Percentiles rank a stretch among this genome's conserved stretches.
phyloP scores from a whole-genome alignment of 805 yeast species.

The Metschnikowia baotianmanensis region DNA sequence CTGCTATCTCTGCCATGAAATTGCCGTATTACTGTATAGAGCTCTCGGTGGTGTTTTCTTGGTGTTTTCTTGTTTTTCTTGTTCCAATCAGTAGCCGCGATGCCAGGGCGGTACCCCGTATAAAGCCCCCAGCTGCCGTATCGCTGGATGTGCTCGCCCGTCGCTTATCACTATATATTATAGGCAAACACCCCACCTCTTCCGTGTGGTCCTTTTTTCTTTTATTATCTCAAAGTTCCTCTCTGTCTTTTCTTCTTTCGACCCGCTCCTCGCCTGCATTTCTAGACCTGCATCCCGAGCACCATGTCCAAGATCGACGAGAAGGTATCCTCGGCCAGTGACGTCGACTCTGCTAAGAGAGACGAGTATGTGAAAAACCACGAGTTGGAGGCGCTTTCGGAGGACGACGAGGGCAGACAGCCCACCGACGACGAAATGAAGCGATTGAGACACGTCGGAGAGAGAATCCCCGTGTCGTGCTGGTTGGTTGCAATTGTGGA shows the following conservation, averaged over 20 bases:
- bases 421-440: slow-evolving; percentile 55
- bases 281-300: too few relatives aligned
- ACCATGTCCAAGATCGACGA: slow-evolving; percentile 10
- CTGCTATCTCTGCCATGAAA: too few relatives aligned
- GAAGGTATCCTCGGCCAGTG: slow-evolving; percentile 6
- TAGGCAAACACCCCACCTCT: too few relatives aligned
- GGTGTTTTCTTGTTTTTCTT: neutral
- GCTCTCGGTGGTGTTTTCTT: neutral
- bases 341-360: slow-evolving; percentile 7
- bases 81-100: too few relatives aligned
- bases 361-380: slow-evolving; percentile 5
- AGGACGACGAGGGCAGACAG: slow-evolving; percentile 34
- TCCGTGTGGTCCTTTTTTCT: too few relatives aligned
- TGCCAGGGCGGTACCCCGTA: too few relatives aligned
- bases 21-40: slow-evolving; percentile 3
- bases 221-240: too few relatives aligned
- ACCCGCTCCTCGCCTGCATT: too few relatives aligned
- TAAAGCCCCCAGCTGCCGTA: too few relatives aligned
- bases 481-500: slow-evolving; percentile 70
- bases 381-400: slow-evolving; percentile 6
- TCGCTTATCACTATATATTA: too few relatives aligned
- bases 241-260: slow-evolving; percentile 1
- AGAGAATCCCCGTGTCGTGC: slow-evolving; percentile 50
- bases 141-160: too few relatives aligned
- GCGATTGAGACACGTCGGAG: slow-evolving; percentile 53